A percentile compares a stretch with the other conserved stretches of the same genome.
Conservation (phyloP, 306 rosid genomes). For the Ochetophila trinervis region DNA sequence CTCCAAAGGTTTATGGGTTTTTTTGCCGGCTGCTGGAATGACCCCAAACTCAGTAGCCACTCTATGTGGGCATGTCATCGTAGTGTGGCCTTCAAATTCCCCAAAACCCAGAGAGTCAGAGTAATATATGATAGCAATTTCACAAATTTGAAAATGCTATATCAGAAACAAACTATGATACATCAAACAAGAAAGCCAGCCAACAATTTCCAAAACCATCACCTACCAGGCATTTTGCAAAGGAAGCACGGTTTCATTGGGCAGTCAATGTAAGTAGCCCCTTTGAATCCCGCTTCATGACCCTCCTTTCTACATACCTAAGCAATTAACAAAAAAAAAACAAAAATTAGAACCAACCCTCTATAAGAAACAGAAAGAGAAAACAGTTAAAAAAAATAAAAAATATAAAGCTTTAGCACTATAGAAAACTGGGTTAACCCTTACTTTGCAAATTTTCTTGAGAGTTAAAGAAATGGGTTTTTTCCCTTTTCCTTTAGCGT, state of each 20-base stretch:
- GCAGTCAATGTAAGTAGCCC: conserved; percentile 94
- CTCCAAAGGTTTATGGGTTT: conserved; percentile 52
- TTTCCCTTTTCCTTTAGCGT: conserved; percentile 53
- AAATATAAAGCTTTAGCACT: not conserved
- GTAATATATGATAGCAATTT: not conserved
- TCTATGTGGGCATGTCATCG: conserved; percentile 84
- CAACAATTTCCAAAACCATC: not conserved
- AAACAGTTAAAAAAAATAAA: not conserved
- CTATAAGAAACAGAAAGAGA: not conserved
- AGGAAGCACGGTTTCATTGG: conserved; percentile 99
- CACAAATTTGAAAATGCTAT: not conserved
- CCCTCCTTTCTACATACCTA: conserved; percentile 90
- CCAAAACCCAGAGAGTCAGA: conserved; percentile 16
- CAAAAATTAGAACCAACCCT: not conserved
- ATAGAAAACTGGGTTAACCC: not conserved
- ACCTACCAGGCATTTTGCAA: conserved; percentile 83
- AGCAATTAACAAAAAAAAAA: not conserved
- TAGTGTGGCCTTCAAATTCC: conserved; percentile 75
- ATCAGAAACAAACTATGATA: not conserved
- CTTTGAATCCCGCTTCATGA: conserved; percentile 94
- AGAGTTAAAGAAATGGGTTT: conserved; percentile 55
- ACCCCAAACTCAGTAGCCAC: conserved; percentile 82
- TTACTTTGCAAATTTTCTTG: conserved; percentile 85
- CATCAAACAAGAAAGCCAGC: not conserved
- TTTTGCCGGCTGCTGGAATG: conserved; percentile 66